A percentile compares a stretch with the other conserved stretches of the same genome.
phyloP scores from a whole-genome alignment of 768 basidiomycete species.

The Chalciporus piperatus region DNA sequence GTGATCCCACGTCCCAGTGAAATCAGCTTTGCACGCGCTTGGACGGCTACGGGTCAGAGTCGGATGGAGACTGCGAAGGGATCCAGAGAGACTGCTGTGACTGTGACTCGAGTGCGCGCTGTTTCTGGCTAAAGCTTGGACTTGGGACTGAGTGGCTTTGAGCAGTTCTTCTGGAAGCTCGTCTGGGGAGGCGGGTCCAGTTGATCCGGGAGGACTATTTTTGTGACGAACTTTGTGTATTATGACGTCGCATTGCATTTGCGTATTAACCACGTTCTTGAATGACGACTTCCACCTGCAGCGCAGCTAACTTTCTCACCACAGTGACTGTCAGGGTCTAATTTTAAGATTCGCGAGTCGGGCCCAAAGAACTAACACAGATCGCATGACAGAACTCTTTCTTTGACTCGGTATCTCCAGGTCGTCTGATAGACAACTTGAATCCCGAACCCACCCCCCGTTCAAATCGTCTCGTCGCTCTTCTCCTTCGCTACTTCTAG shows the following conservation, averaged over 20 bases:
- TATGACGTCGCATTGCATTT: not conserved
- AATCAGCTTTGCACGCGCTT: constrained; percentile 42
- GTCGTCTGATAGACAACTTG: too few species aligned
- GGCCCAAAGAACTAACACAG: too few species aligned
- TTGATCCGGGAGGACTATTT: constrained; percentile 56
- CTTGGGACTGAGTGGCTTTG: not conserved
- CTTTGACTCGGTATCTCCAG: too few species aligned
- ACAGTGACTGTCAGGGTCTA: too few species aligned
- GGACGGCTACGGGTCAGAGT: too few species aligned
- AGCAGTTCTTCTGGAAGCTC: constrained; percentile 25
- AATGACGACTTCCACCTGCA: too few species aligned
- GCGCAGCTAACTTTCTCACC: too few species aligned
- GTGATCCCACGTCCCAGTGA: constrained; percentile 57
- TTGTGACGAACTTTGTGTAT: not conserved
- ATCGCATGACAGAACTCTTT: too few species aligned
- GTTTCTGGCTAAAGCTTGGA: not conserved
- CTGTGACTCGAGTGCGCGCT: not conserved
- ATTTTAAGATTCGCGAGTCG: too few species aligned
- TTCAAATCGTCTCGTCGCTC: too few species aligned
- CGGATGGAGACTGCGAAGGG: not conserved
- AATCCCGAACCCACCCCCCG: too few species aligned
- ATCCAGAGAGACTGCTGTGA: not conserved
- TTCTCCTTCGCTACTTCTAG: not conserved
- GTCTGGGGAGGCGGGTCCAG: constrained; percentile 60
- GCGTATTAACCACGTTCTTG: too few species aligned